Percentiles rank a stretch among this genome's conserved stretches.
Evolutionary conservation across 1,284 basidiomycete genomes (phyloP).

Genomic region (Moniliella sp.): DNA sequence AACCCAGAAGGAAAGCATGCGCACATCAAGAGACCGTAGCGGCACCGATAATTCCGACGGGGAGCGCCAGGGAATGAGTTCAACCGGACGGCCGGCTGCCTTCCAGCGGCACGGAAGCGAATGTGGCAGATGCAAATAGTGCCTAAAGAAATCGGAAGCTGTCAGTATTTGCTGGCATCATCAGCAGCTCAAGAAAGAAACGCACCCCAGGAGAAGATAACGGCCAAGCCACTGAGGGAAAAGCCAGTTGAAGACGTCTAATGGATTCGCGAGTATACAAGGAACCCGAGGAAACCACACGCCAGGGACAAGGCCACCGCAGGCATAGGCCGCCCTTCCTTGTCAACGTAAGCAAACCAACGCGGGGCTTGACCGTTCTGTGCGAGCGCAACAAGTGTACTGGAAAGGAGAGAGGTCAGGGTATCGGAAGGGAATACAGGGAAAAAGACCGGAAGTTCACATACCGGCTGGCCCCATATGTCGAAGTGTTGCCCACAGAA

Average conservation of each 20-base stretch:
- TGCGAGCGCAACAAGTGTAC: conserved; percentile 32
- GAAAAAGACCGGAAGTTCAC: too few species aligned
- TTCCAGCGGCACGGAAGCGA: conserved; percentile 39
- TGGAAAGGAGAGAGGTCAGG: too few species aligned
- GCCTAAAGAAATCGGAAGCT: too few species aligned
- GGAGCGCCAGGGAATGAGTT: conserved; percentile 38
- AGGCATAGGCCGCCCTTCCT: conserved; percentile 38
- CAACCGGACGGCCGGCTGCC: conserved; percentile 36
- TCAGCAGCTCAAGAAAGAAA: too few species aligned
- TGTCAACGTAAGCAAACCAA: conserved; percentile 37
- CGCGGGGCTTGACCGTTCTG: conserved; percentile 36
- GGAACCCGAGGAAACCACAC: conserved; percentile 21
- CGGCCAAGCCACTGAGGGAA: conserved; percentile 39
- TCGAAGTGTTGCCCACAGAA: conserved; percentile 34
- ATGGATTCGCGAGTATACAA: conserved; percentile 22
- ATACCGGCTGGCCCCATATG: conserved; percentile 35
- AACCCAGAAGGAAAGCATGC: too few species aligned
- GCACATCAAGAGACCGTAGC: conserved; percentile 16
- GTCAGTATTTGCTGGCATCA: too few species aligned
- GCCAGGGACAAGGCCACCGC: conserved; percentile 25
- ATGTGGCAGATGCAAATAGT: conserved; percentile 28
- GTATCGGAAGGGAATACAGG: too few species aligned
- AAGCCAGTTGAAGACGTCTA: conserved; percentile 36
- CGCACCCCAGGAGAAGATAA: conserved; percentile 37
- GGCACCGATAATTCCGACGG: too few species aligned